Base-by-base conservation (phyloP, 2,329 filamentous ascomycete genomes). In the Botrytis deweyae region DNA sequence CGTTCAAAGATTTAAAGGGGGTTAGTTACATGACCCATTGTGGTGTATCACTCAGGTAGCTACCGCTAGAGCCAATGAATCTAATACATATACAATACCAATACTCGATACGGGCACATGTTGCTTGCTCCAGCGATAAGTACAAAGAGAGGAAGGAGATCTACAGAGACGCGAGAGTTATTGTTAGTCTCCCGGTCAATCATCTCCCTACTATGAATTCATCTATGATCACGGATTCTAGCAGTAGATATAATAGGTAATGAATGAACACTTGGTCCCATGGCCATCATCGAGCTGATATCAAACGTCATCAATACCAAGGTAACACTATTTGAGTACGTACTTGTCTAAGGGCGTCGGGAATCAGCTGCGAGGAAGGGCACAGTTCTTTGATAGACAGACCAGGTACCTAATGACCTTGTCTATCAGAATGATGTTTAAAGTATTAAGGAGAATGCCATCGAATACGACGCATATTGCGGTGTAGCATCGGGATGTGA, bases 41-140 rank as follows among this genome's bases (percentile, higher is more conserved):
- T 22, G 20, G 29, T 59, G 58, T 55, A 55, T 55, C n/a, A 55
- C 49, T 55, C 49, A 55, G 49, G 49, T 55, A n/a, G 49, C 49
- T n/a, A n/a, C 49, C 25, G 49, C 25, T 55, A 55, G 49, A 55
- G 49, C 25, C 49, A 55, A 55, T 55, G 49, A n/a, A 55, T 55
- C 49, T n/a, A 55, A 55, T 55, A 55, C 52, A 58, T 55, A 55
- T 58, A 58, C 52, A 58, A 58, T 58, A 58, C n/a, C 52, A 58
- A 58, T 58, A 58, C n/a, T 58, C 52, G 18, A 33, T 58, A 58
- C 18, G 52, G 18, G 52, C 52, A 33, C 52, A 58, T 58, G 52
- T 58, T 58, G 52, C 52, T n/a, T 18, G n/a, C 52, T 58, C 52
- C n/a, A 58, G 52, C n/a, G n/a, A 58, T 58, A 58, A 58, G 52